phyloP scores from a whole-genome alignment of 163 green algal genomes.

The Trebouxiophyceae sp. region DNA sequence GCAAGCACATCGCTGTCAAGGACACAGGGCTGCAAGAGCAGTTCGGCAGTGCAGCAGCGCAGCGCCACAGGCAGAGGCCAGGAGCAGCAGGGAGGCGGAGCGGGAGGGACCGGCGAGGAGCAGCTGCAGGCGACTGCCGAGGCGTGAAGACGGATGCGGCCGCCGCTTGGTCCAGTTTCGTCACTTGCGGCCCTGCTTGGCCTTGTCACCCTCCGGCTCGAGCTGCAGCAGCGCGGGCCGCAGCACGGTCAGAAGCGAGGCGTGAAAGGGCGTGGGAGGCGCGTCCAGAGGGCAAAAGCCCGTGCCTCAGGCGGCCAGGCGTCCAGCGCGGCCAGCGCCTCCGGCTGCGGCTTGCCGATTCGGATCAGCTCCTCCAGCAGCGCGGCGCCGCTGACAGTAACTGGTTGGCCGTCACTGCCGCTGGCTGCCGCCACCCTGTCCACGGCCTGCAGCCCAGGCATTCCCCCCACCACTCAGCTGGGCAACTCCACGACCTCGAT shows the following conservation, averaged over 20 bases:
- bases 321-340: background rate
- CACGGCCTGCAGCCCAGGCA: background rate
- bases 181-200: background rate
- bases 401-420: no score
- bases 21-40: no score
- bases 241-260: background rate
- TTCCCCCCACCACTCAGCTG: background rate
- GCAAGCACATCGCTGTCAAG: background rate
- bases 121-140: no score
- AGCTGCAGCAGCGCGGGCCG: background rate
- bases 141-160: no score
- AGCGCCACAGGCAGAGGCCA: no score
- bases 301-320: background rate
- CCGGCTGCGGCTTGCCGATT: background rate
- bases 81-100: no score
- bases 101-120: no score
- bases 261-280: background rate
- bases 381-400: background rate
- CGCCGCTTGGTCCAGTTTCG: background rate
- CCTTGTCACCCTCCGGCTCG: background rate
- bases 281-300: background rate
- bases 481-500: no score
- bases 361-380: background rate
- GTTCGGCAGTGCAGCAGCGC: no score
- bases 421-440: background rate